A percentile compares a stretch with the other conserved stretches of the same genome.
These are phyloP conservation scores for Backusella tarrabulga DNA, from an alignment of 192 early-diverging fungal species.

Conservation along the genomic window DNA sequence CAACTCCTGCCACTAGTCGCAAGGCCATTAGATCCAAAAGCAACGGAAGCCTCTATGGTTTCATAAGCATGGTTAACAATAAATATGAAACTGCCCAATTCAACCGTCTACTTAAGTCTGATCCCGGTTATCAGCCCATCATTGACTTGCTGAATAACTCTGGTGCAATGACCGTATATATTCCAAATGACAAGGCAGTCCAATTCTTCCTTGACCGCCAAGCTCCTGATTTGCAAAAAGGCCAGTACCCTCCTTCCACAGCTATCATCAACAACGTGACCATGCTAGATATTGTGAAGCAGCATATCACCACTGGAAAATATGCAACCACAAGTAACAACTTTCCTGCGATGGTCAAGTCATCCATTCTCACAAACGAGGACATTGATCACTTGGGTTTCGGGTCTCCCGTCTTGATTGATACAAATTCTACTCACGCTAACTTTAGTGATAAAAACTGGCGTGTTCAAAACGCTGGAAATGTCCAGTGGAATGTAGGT, in stretches of 20 bases:
- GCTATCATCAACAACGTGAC: background rate
- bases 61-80: background rate
- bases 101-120: background rate
- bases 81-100: background rate
- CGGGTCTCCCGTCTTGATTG: conserved; percentile 7
- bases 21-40: background rate
- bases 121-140: background rate
- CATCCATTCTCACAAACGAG: background rate
- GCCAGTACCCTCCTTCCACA: background rate
- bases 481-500: background rate
- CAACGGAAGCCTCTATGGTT: background rate
- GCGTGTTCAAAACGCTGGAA: background rate
- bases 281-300: background rate
- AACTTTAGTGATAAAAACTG: background rate
- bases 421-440: background rate
- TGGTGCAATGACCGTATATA: background rate
- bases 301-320: background rate
- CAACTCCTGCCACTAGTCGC: background rate
- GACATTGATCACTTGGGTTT: background rate
- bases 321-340: background rate
- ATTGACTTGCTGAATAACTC: conserved; percentile 1
- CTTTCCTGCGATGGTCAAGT: background rate
- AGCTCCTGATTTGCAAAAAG: background rate
- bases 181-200: background rate
- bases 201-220: background rate